These are phyloP conservation scores for Gossypium arboreum DNA, from an alignment of 345 rosid species.

Conservation along the genomic window DNA sequence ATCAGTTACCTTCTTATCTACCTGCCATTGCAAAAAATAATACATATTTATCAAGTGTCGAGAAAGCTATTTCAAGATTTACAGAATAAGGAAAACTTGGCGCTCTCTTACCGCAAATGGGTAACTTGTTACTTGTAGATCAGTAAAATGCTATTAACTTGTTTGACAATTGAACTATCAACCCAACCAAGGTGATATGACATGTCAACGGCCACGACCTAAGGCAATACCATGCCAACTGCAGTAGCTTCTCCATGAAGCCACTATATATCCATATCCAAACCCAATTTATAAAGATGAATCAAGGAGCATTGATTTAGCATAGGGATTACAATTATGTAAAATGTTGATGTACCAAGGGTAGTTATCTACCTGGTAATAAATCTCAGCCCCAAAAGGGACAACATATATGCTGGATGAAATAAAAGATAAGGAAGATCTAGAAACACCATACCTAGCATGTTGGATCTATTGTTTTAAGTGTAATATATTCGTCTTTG, in stretches of 20 bases:
- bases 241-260: constrained; percentile 99
- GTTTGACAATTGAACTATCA: constrained; percentile 68
- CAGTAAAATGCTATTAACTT: constrained; percentile 55
- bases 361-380: too few relatives aligned
- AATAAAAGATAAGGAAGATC: too few relatives aligned
- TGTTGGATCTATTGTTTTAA: too few relatives aligned
- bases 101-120: constrained; percentile 70
- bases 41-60: neutral
- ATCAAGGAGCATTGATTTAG: too few relatives aligned
- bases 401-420: too few relatives aligned
- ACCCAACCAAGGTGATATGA: constrained; percentile 98
- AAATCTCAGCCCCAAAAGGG: too few relatives aligned
- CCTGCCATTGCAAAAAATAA: constrained; percentile 38
- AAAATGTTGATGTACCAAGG: too few relatives aligned
- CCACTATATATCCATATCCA: constrained; percentile 81
- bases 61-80: neutral
- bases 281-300: constrained; percentile 46
- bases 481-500: too few relatives aligned
- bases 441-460: too few relatives aligned
- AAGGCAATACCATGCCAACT: constrained; percentile 70
- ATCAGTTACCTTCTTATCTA: constrained; percentile 98
- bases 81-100: neutral
- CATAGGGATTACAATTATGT: too few relatives aligned
- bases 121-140: constrained; percentile 79
- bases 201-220: constrained; percentile 99